Percentiles rank a stretch among this genome's conserved stretches.
Conservation (phyloP, 1,284 basidiomycete genomes). For the Cutaneotrichosporon spelunceum region DNA sequence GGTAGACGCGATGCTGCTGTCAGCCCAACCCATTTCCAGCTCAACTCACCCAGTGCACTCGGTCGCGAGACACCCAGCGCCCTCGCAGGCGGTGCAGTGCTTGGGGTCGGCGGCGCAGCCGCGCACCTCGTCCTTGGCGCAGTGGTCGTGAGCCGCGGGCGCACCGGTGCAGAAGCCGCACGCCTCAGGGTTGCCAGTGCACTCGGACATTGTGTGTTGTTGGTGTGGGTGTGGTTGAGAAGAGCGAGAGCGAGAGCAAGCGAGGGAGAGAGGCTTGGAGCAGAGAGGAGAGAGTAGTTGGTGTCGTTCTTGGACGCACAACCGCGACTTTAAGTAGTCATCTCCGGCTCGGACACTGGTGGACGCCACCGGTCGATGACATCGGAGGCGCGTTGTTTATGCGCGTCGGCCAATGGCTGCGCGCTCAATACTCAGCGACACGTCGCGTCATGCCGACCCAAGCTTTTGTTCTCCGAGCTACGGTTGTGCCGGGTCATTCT, state of each 20-base stretch:
- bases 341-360: background rate
- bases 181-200: slow-evolving; percentile 46
- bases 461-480: too few relatives aligned
- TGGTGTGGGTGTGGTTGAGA: background rate
- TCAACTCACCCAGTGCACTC: slow-evolving; percentile 47
- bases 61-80: slow-evolving; percentile 43
- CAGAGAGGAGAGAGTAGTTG: background rate
- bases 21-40: background rate
- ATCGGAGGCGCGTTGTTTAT: background rate
- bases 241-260: background rate
- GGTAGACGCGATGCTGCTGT: slow-evolving; percentile 38
- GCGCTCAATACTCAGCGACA: background rate
- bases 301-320: background rate
- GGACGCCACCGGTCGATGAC: background rate
- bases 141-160: slow-evolving; percentile 25
- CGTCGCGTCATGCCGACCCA: too few relatives aligned
- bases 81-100: slow-evolving; percentile 40
- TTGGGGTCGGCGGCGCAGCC: slow-evolving; percentile 45
- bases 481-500: too few relatives aligned
- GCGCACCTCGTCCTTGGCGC: slow-evolving; percentile 42
- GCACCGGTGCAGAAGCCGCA: slow-evolving; percentile 48
- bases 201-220: slow-evolving; percentile 21
- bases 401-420: background rate
- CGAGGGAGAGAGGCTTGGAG: background rate
- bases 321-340: background rate